Evolutionary conservation across 192 early-diverging fungal genomes (phyloP).

Genomic region (Dissophora globulifera): DNA sequence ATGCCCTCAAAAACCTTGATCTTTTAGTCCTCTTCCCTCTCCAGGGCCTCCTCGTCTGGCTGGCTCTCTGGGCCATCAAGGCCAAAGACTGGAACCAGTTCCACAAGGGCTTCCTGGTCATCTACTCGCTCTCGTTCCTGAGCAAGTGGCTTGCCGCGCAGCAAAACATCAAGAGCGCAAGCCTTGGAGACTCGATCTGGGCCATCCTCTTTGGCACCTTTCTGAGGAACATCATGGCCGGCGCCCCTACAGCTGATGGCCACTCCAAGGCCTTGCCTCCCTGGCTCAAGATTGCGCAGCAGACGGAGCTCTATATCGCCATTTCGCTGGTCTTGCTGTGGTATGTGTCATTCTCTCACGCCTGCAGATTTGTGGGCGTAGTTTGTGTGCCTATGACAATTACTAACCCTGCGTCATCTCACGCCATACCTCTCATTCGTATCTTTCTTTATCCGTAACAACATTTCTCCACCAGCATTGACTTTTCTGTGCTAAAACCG

Average conservation of each 20-base stretch:
- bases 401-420: slow-evolving; percentile 20
- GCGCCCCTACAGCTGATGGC: slow-evolving; percentile 35
- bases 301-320: slow-evolving; percentile 66
- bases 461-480: slow-evolving; percentile 40
- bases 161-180: slow-evolving; percentile 52
- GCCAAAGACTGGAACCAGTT: slow-evolving; percentile 52
- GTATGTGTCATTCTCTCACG: too few species aligned
- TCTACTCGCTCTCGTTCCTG: slow-evolving; percentile 57
- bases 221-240: slow-evolving; percentile 51
- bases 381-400: too few species aligned
- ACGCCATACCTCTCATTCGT: too few species aligned
- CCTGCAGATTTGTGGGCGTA: too few species aligned
- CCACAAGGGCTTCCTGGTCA: slow-evolving; percentile 55
- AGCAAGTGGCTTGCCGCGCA: slow-evolving; percentile 63
- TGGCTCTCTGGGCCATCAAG: slow-evolving; percentile 45
- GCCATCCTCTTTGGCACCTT: slow-evolving; percentile 63
- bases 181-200: slow-evolving; percentile 67
- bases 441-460: neutral
- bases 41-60: slow-evolving; percentile 57
- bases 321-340: slow-evolving; percentile 61
- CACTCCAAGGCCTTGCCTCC: slow-evolving; percentile 51
- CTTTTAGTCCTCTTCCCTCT: slow-evolving; percentile 57
- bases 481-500: slow-evolving; percentile 59
- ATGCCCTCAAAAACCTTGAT: slow-evolving; percentile 46
- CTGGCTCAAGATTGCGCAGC: slow-evolving; percentile 64